These are phyloP conservation scores for Sporothrix humicola DNA, from an alignment of 2,329 filamentous ascomycete species.

Conservation along the genomic window DNA sequence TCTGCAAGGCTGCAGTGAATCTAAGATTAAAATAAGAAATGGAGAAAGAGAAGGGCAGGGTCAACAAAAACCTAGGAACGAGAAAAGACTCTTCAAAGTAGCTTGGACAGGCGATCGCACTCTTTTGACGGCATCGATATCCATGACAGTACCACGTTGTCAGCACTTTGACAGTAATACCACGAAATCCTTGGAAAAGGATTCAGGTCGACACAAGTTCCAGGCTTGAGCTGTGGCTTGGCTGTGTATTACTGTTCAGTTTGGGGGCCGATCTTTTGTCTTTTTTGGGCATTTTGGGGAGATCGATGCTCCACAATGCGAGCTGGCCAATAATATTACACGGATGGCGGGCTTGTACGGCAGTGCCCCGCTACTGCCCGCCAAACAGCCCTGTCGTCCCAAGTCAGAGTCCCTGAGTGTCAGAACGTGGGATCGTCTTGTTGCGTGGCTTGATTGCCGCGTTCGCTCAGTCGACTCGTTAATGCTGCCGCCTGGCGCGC, in stretches of 20 bases:
- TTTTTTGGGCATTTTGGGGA: too few species aligned
- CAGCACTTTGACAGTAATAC: too few species aligned
- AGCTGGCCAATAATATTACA: conserved; percentile 25
- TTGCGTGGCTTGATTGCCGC: neutral
- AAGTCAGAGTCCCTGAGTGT: neutral
- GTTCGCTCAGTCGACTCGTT: neutral
- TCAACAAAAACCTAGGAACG: too few species aligned
- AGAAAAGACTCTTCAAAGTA: too few species aligned
- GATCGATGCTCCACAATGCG: conserved; percentile 11
- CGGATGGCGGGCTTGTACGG: neutral
- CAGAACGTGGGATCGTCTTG: neutral
- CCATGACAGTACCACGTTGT: too few species aligned
- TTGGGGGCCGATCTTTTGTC: neutral
- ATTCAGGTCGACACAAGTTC: neutral
- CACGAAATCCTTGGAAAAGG: neutral
- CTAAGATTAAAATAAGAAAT: neutral
- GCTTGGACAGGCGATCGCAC: too few species aligned
- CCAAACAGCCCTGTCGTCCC: conserved; percentile 2
- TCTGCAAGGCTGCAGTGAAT: conserved; percentile 8
- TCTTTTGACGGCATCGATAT: too few species aligned
- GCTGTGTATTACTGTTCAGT: neutral
- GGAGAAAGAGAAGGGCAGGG: too few species aligned
- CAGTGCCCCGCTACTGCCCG: neutral
- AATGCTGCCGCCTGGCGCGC: conserved; percentile 11
- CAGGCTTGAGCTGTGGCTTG: neutral